Percentiles rank a stretch among this genome's conserved stretches.
Evolutionary conservation across 371 early-diverging fungal genomes (phyloP).

Genomic region (Mucor saturninus): DNA sequence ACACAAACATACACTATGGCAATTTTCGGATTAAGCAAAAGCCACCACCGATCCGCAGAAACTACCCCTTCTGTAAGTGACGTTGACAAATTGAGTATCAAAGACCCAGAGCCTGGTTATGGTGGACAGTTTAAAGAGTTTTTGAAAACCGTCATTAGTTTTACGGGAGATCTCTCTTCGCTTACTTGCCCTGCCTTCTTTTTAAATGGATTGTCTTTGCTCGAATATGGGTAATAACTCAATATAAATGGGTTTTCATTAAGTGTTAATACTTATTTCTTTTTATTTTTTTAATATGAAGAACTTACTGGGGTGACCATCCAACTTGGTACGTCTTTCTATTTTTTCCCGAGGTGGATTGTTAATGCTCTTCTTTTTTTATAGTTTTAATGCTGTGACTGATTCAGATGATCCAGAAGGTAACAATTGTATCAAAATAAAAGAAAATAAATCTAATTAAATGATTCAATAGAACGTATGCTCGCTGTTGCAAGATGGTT

Average conservation of each 20-base stretch:
- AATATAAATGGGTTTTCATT: not conserved
- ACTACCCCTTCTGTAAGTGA: slow-evolving; percentile 37
- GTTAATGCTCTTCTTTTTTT: not conserved
- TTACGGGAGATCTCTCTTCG: slow-evolving; percentile 80
- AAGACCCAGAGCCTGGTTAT: slow-evolving; percentile 41
- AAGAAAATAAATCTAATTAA: not conserved
- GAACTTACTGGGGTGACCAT: slow-evolving; percentile 35
- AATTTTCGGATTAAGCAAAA: slow-evolving; percentile 20
- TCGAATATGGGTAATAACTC: slow-evolving; percentile 74
- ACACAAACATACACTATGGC: slow-evolving; percentile 6
- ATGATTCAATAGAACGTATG: slow-evolving; percentile 24
- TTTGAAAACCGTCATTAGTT: slow-evolving; percentile 70
- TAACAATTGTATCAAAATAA: slow-evolving; percentile 1
- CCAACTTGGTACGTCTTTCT: slow-evolving; percentile 12
- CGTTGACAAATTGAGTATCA: slow-evolving; percentile 46
- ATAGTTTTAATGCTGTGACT: slow-evolving; percentile 44
- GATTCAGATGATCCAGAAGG: slow-evolving; percentile 58
- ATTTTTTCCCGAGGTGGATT: not conserved
- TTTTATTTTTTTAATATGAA: not conserved
- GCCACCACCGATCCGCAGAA: slow-evolving; percentile 18
- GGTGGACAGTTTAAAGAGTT: slow-evolving; percentile 53
- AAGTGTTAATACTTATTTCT: slow-evolving; percentile 1
- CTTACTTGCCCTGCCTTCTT: slow-evolving; percentile 82
- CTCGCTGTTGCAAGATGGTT: slow-evolving; percentile 34
- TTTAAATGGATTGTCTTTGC: slow-evolving; percentile 71